Conservation (phyloP, 2,329 filamentous ascomycete genomes). For the Botrytis hyacinthi region DNA sequence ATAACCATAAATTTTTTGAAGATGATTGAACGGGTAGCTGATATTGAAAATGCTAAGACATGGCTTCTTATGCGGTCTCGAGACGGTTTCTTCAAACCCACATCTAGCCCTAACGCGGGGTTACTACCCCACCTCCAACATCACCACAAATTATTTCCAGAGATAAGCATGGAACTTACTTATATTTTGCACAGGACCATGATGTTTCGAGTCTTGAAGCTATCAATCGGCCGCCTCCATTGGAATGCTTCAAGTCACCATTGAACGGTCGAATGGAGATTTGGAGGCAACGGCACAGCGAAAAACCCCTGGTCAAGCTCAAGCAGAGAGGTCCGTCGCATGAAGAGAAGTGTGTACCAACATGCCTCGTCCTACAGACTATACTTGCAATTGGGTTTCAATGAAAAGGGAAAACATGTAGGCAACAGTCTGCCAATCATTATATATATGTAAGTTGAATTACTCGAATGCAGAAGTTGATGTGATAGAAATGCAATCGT, state of each 20-base stretch:
- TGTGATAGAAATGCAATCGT: neutral
- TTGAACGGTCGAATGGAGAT: neutral
- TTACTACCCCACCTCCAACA: conserved; percentile 13
- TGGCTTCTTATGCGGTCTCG: neutral
- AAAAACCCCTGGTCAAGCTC: neutral
- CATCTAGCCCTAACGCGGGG: conserved; percentile 14
- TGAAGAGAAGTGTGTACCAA: neutral
- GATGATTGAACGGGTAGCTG: neutral
- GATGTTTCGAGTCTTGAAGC: neutral
- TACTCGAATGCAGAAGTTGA: neutral
- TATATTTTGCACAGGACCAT: neutral
- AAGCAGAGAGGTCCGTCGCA: neutral
- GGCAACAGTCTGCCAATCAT: neutral
- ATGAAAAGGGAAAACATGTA: neutral
- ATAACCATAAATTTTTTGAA: neutral
- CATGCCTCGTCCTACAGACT: neutral
- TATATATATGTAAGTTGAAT: neutral
- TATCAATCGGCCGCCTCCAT: too few relatives aligned
- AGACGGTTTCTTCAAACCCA: neutral
- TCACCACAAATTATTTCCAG: neutral
- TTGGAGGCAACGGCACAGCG: neutral
- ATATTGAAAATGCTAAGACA: neutral
- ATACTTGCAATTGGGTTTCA: neutral
- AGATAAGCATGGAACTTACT: neutral
- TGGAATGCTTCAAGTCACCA: neutral